These are phyloP conservation scores for Lenzites betulinus DNA, from an alignment of 768 basidiomycete species.

Conservation along the genomic window DNA sequence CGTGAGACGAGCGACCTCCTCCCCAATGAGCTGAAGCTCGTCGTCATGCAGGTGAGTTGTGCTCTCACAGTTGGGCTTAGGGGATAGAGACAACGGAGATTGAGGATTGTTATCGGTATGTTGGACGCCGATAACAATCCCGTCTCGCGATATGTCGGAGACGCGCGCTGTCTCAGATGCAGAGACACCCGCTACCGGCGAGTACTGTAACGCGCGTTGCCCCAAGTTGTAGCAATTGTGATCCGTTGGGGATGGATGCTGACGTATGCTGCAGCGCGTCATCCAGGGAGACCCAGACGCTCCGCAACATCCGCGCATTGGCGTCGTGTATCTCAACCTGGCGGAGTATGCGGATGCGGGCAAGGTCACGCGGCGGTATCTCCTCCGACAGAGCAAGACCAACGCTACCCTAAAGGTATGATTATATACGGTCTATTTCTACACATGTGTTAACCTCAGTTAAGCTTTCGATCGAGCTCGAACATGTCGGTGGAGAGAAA, in stretches of 20 bases:
- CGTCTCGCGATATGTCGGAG: conserved; percentile 1
- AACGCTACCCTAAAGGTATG: conserved; percentile 76
- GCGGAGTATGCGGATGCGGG: conserved; percentile 71
- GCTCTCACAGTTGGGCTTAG: background rate
- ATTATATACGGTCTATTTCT: background rate
- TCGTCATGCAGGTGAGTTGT: conserved; percentile 53
- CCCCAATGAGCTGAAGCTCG: conserved; percentile 65
- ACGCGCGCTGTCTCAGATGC: background rate
- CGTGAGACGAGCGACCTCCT: conserved; percentile 50
- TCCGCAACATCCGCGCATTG: conserved; percentile 62
- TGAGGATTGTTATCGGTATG: conserved; percentile 8
- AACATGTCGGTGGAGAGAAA: conserved; percentile 54
- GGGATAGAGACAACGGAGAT: background rate
- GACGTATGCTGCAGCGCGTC: conserved; percentile 46
- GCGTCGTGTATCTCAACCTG: conserved; percentile 67
- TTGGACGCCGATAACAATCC: conserved; percentile 8
- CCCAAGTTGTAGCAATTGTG: too few species aligned
- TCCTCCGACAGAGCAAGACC: conserved; percentile 72
- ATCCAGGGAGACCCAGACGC: conserved; percentile 55
- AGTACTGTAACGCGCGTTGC: too few species aligned
- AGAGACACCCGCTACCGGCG: too few species aligned
- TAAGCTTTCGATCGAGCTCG: conserved; percentile 62
- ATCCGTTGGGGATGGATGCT: background rate
- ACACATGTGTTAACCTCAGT: background rate
- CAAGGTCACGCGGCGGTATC: conserved; percentile 60